phyloP scores from a whole-genome alignment of 768 basidiomycete species.

The Pulveroboletus sp. region DNA sequence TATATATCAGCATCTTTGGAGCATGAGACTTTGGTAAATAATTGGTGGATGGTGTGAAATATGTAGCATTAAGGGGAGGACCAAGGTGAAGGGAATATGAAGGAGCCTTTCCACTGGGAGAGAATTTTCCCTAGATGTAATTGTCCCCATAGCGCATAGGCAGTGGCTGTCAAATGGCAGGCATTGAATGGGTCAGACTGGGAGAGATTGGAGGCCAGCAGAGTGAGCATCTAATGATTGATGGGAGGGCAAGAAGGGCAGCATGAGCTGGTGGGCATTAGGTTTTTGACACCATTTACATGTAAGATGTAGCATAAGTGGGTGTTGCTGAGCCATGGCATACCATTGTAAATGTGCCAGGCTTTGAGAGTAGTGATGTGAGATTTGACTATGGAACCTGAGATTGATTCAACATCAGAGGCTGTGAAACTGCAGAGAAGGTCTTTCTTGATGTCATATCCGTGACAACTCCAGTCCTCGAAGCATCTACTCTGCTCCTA shows the following conservation, averaged over 20 bases:
- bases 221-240: too few relatives aligned
- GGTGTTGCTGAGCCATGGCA: background rate
- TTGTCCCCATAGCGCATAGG: background rate
- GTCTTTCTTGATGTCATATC: too few relatives aligned
- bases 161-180: background rate
- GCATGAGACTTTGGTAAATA: constrained; percentile 13
- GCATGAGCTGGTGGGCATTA: background rate
- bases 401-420: too few relatives aligned
- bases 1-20: constrained; percentile 30
- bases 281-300: background rate
- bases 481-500: too few relatives aligned
- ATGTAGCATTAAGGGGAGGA: background rate
- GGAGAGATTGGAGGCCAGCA: background rate
- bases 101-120: too few relatives aligned
- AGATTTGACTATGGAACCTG: too few relatives aligned
- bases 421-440: too few relatives aligned
- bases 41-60: background rate
- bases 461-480: too few relatives aligned
- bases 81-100: background rate
- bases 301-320: background rate
- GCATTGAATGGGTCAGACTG: background rate
- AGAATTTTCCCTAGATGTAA: too few relatives aligned
- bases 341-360: background rate
- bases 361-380: background rate
- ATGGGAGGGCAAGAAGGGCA: background rate